A percentile compares a stretch with the other conserved stretches of the same genome.
phyloP scores from a whole-genome alignment of 2,329 filamentous ascomycete species.

The Colletotrichum neosansevieriae region DNA sequence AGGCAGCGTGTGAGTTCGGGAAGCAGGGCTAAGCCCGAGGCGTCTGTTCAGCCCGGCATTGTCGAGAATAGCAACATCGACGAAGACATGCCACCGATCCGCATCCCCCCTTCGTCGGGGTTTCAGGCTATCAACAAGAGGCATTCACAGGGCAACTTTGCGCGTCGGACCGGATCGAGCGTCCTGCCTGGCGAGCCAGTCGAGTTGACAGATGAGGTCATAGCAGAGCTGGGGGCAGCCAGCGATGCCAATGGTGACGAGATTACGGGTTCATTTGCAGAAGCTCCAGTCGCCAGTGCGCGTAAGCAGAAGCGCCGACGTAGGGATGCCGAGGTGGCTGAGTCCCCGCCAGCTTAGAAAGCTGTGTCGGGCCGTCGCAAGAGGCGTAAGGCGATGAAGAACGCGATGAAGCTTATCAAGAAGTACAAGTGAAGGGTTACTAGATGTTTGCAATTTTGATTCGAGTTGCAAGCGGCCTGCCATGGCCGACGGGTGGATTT shows the following conservation, averaged over 20 bases:
- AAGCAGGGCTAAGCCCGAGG: slow-evolving; percentile 1
- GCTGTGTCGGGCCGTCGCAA: neutral
- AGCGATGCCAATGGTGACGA: neutral
- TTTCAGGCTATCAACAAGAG: slow-evolving; percentile 3
- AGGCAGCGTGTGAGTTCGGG: slow-evolving; percentile 25
- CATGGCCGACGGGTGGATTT: neutral
- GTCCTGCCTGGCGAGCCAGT: slow-evolving; percentile 12
- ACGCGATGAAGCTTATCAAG: neutral
- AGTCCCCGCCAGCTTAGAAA: slow-evolving; percentile 20
- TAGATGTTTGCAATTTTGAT: neutral
- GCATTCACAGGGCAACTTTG: slow-evolving; percentile 15
- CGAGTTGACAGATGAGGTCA: neutral
- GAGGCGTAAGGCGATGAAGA: neutral
- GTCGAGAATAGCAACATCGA: slow-evolving; percentile 34
- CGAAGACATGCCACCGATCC: slow-evolving; percentile 36
- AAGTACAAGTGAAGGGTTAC: neutral
- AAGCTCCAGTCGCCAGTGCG: neutral
- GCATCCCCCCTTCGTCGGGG: slow-evolving; percentile 16
- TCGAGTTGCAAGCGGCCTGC: neutral
- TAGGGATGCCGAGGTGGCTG: slow-evolving; percentile 1
- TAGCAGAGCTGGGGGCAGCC: slow-evolving; percentile 7
- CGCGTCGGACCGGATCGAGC: slow-evolving; percentile 26
- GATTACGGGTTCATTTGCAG: neutral
- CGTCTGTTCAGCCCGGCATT: slow-evolving; percentile 26
- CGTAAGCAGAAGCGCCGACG: slow-evolving; percentile 5